These are phyloP conservation scores for Medicago ruthenica DNA, from an alignment of 306 rosid genomes.

Conservation along the genomic window DNA sequence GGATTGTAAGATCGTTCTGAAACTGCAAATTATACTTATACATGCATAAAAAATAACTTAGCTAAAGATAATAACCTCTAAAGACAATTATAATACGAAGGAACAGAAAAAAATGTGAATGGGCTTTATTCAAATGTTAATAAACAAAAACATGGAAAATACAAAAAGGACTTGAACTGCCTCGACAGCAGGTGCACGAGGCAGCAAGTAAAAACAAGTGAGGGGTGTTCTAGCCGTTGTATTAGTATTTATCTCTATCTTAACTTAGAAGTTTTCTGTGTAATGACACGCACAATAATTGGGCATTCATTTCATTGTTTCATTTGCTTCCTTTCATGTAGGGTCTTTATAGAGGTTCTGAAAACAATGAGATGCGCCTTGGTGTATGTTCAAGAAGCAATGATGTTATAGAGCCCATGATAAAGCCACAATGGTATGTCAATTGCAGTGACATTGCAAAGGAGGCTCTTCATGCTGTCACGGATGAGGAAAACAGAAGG, in stretches of 20 bases:
- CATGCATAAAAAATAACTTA: neutral
- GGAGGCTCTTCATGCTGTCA: conserved; percentile 77
- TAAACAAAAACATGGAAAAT: neutral
- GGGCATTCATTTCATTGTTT: conserved; percentile 19
- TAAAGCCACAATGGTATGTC: conserved; percentile 96
- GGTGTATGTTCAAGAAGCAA: conserved; percentile 91
- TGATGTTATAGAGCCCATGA: conserved; percentile 94
- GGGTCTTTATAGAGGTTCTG: conserved; percentile 89
- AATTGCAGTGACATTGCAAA: conserved; percentile 70
- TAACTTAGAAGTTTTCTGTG: conserved; percentile 13
- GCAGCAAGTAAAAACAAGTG: neutral
- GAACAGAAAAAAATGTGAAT: neutral
- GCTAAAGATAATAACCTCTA: neutral
- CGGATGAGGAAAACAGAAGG: conserved; percentile 64
- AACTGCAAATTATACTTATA: neutral
- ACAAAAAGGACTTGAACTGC: neutral
- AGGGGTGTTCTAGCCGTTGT: neutral
- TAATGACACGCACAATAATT: neutral
- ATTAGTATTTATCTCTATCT: conserved; percentile 15
- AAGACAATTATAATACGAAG: neutral
- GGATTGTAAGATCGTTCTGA: neutral
- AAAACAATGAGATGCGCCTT: conserved; percentile 92
- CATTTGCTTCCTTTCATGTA: conserved; percentile 45
- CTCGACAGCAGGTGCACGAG: neutral
- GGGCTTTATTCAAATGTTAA: neutral